These are phyloP conservation scores for Byssochlamys sp. DNA, from an alignment of 2,329 filamentous ascomycete species.

Conservation along the genomic window DNA sequence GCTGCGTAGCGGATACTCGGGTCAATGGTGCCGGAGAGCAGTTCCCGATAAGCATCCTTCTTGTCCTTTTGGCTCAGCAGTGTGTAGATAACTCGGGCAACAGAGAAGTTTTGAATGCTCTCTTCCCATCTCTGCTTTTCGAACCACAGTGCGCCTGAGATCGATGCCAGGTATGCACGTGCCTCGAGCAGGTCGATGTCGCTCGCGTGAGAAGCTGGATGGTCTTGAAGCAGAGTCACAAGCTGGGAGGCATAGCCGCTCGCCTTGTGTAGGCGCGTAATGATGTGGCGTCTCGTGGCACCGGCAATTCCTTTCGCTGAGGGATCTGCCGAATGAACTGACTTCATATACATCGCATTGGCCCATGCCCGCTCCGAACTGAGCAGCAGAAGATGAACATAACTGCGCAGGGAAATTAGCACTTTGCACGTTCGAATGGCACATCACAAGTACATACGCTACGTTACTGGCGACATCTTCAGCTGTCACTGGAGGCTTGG, in stretches of 20 bases:
- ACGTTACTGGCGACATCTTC: slow-evolving; percentile 64
- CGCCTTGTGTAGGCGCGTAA: slow-evolving; percentile 77
- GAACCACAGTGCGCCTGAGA: slow-evolving; percentile 69
- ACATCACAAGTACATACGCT: slow-evolving; percentile 52
- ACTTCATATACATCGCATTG: slow-evolving; percentile 89
- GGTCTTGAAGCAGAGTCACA: slow-evolving; percentile 55
- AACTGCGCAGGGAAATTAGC: slow-evolving; percentile 42
- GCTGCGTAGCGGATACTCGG: slow-evolving; percentile 89
- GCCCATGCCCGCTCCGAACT: slow-evolving; percentile 88
- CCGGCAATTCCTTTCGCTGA: slow-evolving; percentile 64
- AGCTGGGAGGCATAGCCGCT: slow-evolving; percentile 60
- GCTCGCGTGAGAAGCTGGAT: slow-evolving; percentile 54
- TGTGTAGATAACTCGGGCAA: slow-evolving; percentile 72
- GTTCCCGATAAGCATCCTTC: slow-evolving; percentile 74
- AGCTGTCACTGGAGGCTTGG: slow-evolving; percentile 60
- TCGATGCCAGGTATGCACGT: slow-evolving; percentile 67
- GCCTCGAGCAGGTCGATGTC: slow-evolving; percentile 71
- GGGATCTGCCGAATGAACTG: slow-evolving; percentile 66
- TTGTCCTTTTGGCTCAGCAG: slow-evolving; percentile 56
- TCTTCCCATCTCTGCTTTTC: slow-evolving; percentile 79
- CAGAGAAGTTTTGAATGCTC: slow-evolving; percentile 66
- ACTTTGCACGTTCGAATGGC: background rate
- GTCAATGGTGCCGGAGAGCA: slow-evolving; percentile 77
- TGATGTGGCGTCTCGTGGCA: slow-evolving; percentile 73
- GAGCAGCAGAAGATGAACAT: slow-evolving; percentile 68